Base-by-base conservation (phyloP, 495 filamentous ascomycete species). In the Penicillium taxi region DNA sequence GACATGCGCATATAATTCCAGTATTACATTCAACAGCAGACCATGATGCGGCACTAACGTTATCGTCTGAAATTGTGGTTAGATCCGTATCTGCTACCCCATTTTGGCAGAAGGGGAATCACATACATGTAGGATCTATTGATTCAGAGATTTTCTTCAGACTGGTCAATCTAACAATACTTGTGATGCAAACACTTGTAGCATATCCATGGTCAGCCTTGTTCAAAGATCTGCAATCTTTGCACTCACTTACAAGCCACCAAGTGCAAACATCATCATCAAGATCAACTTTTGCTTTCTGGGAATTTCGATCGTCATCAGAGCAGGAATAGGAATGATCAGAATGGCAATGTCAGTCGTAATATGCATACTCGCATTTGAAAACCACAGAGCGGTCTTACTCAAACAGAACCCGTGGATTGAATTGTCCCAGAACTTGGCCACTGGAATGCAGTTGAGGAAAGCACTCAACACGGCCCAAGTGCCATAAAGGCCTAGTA, bases 1-100 rank as follows among this genome's bases (percentile, higher is more conserved):
- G 76, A 49, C 86, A 94, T 35, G 82, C 87, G 48, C 84, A 90
- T 43, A 88, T 81, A 47, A 94, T 91, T n/a, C 85, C 78, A 0
- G 67, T 69, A 53, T 94, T 88, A 58, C 91, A 86, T 64, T 94
- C 89, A 37, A 96, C 72, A n/a, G 82, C 81, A 20, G 83, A 88
- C 87, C 87, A 96, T 39, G 68, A 70, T 0, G 74, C 75, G 1
- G 70, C 67, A 30, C 68, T 66, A 27, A 78, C 67, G 48, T 75
- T 77, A 42, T 79, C 70, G 51, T 64, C 66, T 69, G 28, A 27
- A 8, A 0, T 25, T 0, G 12, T 35, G 32, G 13, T 35, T 38
- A 38, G 22, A 15, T 26, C 6, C 4, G 15, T 9, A 15, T 26
- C 4, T 6, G 12, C 7, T 14, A 12, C 14, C 17, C 9, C 25